Conservation (phyloP, 179 eudicot species). For the Actinidia chinensis region DNA sequence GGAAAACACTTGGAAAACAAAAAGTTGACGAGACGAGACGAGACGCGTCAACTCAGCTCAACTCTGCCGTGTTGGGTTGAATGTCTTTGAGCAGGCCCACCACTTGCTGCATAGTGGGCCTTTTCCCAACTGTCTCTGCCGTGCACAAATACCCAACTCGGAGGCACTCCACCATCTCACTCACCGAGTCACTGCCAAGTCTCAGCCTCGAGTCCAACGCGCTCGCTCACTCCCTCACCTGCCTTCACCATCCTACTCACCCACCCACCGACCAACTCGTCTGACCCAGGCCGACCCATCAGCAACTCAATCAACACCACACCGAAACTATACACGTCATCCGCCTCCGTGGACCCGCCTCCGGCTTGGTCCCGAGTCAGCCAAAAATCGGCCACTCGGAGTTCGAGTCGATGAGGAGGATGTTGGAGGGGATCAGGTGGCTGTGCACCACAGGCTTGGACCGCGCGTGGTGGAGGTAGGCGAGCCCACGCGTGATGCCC, state of each 20-base stretch:
- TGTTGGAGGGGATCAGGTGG: slow-evolving; percentile 74
- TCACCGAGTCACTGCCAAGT: slow-evolving; percentile 41
- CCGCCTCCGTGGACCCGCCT: slow-evolving; percentile 39
- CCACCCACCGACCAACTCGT: slow-evolving; percentile 42
- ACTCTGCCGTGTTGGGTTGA: slow-evolving; percentile 33
- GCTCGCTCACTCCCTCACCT: slow-evolving; percentile 39
- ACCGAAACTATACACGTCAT: slow-evolving; percentile 78
- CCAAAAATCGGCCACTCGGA: slow-evolving; percentile 72
- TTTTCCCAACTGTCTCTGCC: slow-evolving; percentile 66
- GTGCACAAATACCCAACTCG: slow-evolving; percentile 91
- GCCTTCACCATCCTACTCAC: slow-evolving; percentile 56
- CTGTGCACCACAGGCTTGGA: slow-evolving; percentile 82
- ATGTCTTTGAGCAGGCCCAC: slow-evolving; percentile 85
- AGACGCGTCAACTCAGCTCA: no score
- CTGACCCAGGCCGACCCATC: slow-evolving; percentile 46
- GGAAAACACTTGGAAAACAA: no score
- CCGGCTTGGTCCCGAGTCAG: slow-evolving; percentile 30
- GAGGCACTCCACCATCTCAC: slow-evolving; percentile 69
- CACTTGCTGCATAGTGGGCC: slow-evolving; percentile 93
- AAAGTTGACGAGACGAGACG: background rate
- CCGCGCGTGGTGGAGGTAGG: slow-evolving; percentile 88
- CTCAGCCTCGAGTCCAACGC: slow-evolving; percentile 64
- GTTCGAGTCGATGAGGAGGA: slow-evolving; percentile 70
- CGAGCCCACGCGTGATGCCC: slow-evolving; percentile 90
- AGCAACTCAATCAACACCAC: slow-evolving; percentile 61